A percentile compares a stretch with the other conserved stretches of the same genome.
These are phyloP conservation scores for Aspergillus conjunctus DNA, from an alignment of 495 filamentous ascomycete species.

Conservation along the genomic window DNA sequence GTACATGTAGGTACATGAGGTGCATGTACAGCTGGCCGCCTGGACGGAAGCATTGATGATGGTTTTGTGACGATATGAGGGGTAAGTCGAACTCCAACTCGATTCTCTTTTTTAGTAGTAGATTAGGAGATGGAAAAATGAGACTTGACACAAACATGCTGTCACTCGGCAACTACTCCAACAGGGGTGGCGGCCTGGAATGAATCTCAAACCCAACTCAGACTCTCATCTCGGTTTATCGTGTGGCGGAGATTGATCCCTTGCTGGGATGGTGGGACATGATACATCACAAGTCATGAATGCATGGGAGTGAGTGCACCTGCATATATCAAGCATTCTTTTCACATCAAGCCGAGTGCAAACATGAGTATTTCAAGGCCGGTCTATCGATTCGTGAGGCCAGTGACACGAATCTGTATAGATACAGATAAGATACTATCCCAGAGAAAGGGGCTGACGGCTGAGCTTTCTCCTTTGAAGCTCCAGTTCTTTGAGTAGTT, in stretches of 20 bases:
- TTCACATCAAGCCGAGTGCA: neutral
- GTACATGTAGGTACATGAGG: neutral
- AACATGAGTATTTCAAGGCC: too few relatives aligned
- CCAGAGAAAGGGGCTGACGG: neutral
- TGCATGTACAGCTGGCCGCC: too few relatives aligned
- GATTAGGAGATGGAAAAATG: neutral
- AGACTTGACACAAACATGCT: slow-evolving; percentile 8
- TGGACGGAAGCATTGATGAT: too few relatives aligned
- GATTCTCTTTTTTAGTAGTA: neutral
- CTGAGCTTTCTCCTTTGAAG: neutral
- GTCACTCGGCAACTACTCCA: slow-evolving; percentile 17
- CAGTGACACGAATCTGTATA: neutral
- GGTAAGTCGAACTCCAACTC: too few relatives aligned
- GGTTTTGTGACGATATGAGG: too few relatives aligned
- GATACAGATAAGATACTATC: neutral
- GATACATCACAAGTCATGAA: neutral
- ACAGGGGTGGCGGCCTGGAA: slow-evolving; percentile 15
- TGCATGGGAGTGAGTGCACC: neutral
- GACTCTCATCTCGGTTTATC: neutral
- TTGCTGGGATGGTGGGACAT: slow-evolving; percentile 17
- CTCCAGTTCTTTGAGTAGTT: neutral
- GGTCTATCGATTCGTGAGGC: too few relatives aligned
- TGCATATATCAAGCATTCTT: too few relatives aligned
- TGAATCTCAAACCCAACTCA: slow-evolving; percentile 5
- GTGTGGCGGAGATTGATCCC: slow-evolving; percentile 16